A percentile compares a stretch with the other conserved stretches of the same genome.
These are phyloP conservation scores for Carnegiea gigantea DNA, from an alignment of 179 eudicot genomes.

Conservation along the genomic window DNA sequence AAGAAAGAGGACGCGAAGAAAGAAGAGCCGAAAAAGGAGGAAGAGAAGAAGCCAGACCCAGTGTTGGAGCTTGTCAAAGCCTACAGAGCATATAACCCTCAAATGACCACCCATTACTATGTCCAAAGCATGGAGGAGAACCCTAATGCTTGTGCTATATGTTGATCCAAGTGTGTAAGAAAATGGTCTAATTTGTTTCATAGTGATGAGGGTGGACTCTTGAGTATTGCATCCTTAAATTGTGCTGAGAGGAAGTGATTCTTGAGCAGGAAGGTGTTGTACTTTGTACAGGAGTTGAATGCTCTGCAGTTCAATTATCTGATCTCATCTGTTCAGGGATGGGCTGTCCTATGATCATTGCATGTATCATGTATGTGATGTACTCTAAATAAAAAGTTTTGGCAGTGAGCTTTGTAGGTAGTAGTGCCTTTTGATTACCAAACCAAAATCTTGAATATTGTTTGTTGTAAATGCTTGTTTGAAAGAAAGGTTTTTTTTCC, in stretches of 20 bases:
- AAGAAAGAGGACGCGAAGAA: constrained; percentile 36
- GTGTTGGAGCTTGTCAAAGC: constrained; percentile 39
- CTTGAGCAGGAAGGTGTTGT: background rate
- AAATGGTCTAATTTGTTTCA: background rate
- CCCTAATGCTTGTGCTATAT: constrained; percentile 42
- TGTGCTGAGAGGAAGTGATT: constrained; percentile 2
- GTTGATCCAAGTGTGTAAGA: constrained; percentile 5
- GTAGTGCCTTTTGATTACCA: background rate
- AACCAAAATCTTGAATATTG: background rate
- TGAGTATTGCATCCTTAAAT: constrained; percentile 10
- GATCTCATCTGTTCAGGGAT: background rate
- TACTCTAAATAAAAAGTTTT: constrained; percentile 5
- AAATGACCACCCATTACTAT: constrained; percentile 32
- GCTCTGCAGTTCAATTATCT: background rate
- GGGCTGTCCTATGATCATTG: background rate
- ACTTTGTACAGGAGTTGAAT: constrained; percentile 4
- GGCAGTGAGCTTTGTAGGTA: constrained; percentile 5
- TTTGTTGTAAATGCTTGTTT: background rate
- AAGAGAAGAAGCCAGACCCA: constrained; percentile 32
- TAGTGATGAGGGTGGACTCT: background rate
- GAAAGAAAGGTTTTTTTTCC: background rate
- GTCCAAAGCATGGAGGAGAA: constrained; percentile 43
- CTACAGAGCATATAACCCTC: constrained; percentile 38
- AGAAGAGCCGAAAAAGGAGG: constrained; percentile 28
- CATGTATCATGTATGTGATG: constrained; percentile 2